Evolutionary conservation across 495 filamentous ascomycete genomes (phyloP), one percentile per base, ranked within the genome.

Genomic region (Hypoxylon fuscum): DNA sequence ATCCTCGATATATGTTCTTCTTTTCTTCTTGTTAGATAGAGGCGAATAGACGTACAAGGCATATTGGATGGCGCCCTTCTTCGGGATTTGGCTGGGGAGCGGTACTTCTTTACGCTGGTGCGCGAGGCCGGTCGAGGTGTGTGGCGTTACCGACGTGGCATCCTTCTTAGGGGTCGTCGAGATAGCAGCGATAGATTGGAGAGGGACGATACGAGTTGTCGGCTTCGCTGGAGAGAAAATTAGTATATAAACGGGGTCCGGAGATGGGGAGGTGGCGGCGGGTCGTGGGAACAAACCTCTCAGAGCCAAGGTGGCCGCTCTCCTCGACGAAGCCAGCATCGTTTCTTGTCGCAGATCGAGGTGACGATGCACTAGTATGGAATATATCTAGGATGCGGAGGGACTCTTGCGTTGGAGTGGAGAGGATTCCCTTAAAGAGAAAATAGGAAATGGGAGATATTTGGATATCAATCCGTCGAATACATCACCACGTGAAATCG

Each of bases 41-140:
- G 41, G 37, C 22, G 7, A 4, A 4, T 21, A 41, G 62, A 87
- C 90, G 64, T 86, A 97, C 93, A 98, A 81, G 59, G 93, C 94
- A 82, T 96, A 98, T 90, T 98, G 94, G 82, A 97, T 87, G 38
- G 86, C 90, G 71, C 94, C 93, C 82, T 97, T 93, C 77, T 91
- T 96, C 62, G 87, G 88, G 79, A 96, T 92, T 82, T 98, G 91
- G 68, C 90, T 95, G 35, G 92, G 85, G 57, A 98, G 80, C 63
- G 87, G 90, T 23, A 98, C 92, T 79, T 97, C 92, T 70, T 81
- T 79, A 35, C 79, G 74, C 55, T 70, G 64, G 55, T 75, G 75
- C 59, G 72, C 75, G 49, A 78, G 50, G 35, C 72, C 68, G 50
- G 75, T 75, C 51, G 76, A 68, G 60, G 70, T 59, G 59, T 79